phyloP scores from a whole-genome alignment of 345 rosid species.

The Noccaea caerulescens region DNA sequence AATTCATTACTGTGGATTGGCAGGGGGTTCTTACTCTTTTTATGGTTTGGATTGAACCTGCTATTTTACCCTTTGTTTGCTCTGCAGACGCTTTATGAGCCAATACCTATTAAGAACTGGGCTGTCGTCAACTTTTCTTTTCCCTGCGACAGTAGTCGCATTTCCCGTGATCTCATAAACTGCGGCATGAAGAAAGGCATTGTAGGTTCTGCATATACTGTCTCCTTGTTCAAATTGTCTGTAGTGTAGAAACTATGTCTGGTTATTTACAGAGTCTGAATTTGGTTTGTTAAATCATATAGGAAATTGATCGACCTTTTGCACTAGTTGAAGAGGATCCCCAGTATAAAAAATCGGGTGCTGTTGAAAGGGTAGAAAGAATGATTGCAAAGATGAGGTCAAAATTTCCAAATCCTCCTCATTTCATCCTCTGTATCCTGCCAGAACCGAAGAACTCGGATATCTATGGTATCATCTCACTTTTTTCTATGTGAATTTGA shows the following conservation, averaged over 20 bases:
- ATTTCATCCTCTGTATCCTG: slow-evolving; percentile 76
- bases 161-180: slow-evolving; percentile 74
- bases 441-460: slow-evolving; percentile 80
- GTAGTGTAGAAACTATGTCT: slow-evolving; percentile 22
- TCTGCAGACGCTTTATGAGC: slow-evolving; percentile 62
- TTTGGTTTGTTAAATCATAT: slow-evolving; percentile 36
- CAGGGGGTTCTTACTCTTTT: not conserved
- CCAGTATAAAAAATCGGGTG: slow-evolving; percentile 51
- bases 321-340: slow-evolving; percentile 78
- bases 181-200: slow-evolving; percentile 85
- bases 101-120: slow-evolving; percentile 62
- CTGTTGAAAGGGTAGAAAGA: slow-evolving; percentile 75
- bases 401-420: slow-evolving; percentile 62
- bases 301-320: slow-evolving; percentile 76
- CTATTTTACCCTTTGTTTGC: slow-evolving; percentile 14
- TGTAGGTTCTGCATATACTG: slow-evolving; percentile 50
- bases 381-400: slow-evolving; percentile 64
- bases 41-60: slow-evolving; percentile 7
- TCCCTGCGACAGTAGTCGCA: slow-evolving; percentile 70
- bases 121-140: slow-evolving; percentile 88
- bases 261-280: slow-evolving; percentile 10
- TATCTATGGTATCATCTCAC: slow-evolving; percentile 64
- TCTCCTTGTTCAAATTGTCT: slow-evolving; percentile 34
- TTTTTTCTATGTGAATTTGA: slow-evolving; percentile 19
- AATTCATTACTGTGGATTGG: slow-evolving; percentile 10